Percentiles rank a stretch among this genome's conserved stretches.
Evolutionary conservation across 495 filamentous ascomycete species (phyloP).

Genomic region (Rusavskia elegans): DNA sequence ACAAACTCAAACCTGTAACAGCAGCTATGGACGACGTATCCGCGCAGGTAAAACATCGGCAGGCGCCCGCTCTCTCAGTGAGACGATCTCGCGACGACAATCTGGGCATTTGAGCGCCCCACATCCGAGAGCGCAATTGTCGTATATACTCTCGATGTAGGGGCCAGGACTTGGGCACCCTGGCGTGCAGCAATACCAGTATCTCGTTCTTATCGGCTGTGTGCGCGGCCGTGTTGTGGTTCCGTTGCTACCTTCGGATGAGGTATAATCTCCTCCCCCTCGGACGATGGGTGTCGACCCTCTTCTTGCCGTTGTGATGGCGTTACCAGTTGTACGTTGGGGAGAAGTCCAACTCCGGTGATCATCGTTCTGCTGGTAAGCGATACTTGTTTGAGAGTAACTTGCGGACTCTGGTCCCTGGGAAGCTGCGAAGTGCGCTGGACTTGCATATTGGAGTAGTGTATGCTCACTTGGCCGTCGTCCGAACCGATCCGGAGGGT

Average conservation of each 20-base stretch:
- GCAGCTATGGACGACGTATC: background rate
- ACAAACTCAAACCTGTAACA: background rate
- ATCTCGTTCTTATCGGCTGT: background rate
- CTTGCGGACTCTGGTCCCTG: background rate
- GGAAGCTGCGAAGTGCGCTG: background rate
- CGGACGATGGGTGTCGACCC: background rate
- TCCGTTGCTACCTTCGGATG: background rate
- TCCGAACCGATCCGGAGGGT: background rate
- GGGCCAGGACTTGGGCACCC: background rate
- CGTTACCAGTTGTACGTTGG: background rate
- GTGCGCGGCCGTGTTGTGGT: background rate
- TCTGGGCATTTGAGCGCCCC: background rate
- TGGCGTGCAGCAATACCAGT: background rate
- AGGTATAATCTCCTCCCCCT: background rate
- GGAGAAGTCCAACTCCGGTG: background rate
- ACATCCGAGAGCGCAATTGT: background rate
- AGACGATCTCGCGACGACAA: background rate
- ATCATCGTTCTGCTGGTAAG: background rate
- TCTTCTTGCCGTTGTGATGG: background rate
- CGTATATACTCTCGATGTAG: background rate
- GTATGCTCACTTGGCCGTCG: background rate
- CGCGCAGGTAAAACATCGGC: background rate
- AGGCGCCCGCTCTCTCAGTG: background rate
- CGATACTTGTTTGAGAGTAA: background rate
- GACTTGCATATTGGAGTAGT: constrained; percentile 1